Conservation (phyloP, 1,284 basidiomycete genomes). For the Afroboletus lepidellus region DNA sequence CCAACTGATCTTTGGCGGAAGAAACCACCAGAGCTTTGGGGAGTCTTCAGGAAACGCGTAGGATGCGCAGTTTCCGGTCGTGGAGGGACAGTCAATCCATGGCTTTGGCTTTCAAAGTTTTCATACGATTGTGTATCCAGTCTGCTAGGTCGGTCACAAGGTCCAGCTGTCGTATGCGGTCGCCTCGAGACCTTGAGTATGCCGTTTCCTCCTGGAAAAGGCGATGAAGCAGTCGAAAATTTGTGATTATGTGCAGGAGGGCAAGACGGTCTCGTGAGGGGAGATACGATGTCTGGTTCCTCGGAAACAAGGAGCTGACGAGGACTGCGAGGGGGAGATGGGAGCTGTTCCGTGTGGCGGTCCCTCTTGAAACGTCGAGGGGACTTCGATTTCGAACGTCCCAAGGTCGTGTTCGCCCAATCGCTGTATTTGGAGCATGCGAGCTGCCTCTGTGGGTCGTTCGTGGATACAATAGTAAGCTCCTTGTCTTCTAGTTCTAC, state of each 20-base stretch:
- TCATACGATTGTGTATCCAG: constrained; percentile 26
- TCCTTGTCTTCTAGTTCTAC: constrained; percentile 70
- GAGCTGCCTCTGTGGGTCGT: constrained; percentile 62
- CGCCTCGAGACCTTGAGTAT: constrained; percentile 25
- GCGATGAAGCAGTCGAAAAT: constrained; percentile 34
- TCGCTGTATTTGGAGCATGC: constrained; percentile 64
- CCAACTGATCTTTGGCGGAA: constrained; percentile 27
- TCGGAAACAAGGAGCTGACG: constrained; percentile 8
- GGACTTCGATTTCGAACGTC: constrained; percentile 61
- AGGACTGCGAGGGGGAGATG: constrained; percentile 35
- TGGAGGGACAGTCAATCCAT: constrained; percentile 13
- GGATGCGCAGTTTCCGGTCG: constrained; percentile 34
- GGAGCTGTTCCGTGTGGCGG: constrained; percentile 37
- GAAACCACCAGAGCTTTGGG: constrained; percentile 13
- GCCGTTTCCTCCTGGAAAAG: constrained; percentile 23
- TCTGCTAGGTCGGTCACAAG: constrained; percentile 50
- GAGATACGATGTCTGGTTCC: constrained; percentile 7
- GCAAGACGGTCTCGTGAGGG: constrained; percentile 3
- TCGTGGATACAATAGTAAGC: constrained; percentile 62
- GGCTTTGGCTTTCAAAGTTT: constrained; percentile 17
- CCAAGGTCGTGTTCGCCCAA: constrained; percentile 32
- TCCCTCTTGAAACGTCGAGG: constrained; percentile 45
- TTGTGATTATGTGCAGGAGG: constrained; percentile 26
- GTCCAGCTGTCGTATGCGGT: constrained; percentile 70
- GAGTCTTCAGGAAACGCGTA: constrained; percentile 13